These are phyloP conservation scores for Myxozyma udenii DNA, from an alignment of 805 yeast genomes.

Conservation along the genomic window DNA sequence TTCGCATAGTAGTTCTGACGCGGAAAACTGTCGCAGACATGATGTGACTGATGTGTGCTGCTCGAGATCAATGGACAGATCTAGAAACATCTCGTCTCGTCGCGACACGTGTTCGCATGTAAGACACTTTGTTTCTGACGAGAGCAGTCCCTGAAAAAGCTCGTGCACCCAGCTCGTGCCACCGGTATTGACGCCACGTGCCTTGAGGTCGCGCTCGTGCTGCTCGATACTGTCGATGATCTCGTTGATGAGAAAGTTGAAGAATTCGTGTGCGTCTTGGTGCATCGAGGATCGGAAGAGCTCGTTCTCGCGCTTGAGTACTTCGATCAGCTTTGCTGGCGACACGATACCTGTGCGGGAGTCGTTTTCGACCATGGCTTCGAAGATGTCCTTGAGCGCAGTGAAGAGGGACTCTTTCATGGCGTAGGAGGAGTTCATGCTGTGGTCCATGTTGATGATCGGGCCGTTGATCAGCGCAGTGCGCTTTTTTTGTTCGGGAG, in stretches of 20 bases:
- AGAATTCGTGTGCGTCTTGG: conserved; percentile 97
- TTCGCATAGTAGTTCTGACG: conserved; percentile 79
- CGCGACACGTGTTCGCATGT: conserved; percentile 81
- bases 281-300: conserved; percentile 90
- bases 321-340: conserved; percentile 69
- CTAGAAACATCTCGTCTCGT: conserved; percentile 82
- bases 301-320: conserved; percentile 76
- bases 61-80: conserved; percentile 80
- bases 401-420: conserved; percentile 54
- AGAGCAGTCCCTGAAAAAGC: conserved; percentile 78
- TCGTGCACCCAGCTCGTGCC: conserved; percentile 53
- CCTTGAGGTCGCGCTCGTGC: conserved; percentile 29
- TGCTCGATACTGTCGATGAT: conserved; percentile 49
- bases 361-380: conserved; percentile 69
- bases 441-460: conserved; percentile 62
- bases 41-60: conserved; percentile 69
- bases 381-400: conserved; percentile 81
- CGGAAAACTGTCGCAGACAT: conserved; percentile 77
- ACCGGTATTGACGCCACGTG: conserved; percentile 16
- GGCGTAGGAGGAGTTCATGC: conserved; percentile 52
- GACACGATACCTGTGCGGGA: conserved; percentile 79
- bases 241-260: conserved; percentile 81
- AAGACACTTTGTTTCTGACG: conserved; percentile 85
- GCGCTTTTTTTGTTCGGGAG: conserved; percentile 27
- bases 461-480: conserved; percentile 45